These are phyloP conservation scores for Nakazawaea pomicola DNA, from an alignment of 805 yeast species.

Conservation along the genomic window DNA sequence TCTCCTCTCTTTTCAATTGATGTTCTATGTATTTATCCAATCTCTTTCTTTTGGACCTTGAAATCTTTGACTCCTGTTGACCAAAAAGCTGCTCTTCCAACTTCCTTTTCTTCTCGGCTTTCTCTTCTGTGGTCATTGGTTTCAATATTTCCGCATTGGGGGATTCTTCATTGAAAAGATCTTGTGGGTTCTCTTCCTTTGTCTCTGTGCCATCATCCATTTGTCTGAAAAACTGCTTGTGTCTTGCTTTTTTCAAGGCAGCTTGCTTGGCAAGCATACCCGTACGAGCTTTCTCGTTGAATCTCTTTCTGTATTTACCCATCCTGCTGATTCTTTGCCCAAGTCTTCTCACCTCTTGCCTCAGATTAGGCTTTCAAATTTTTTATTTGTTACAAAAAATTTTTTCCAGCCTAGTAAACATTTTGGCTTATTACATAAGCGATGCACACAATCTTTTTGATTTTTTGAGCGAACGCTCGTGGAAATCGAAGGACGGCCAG, in stretches of 20 bases:
- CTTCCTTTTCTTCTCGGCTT: slow-evolving; percentile 57
- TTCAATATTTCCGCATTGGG: slow-evolving; percentile 57
- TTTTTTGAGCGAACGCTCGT: neutral
- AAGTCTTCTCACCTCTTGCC: neutral
- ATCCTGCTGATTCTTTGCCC: slow-evolving; percentile 28
- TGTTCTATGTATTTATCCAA: slow-evolving; percentile 90
- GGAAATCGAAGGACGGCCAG: too few species aligned
- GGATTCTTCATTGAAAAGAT: slow-evolving; percentile 27
- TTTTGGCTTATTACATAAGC: neutral
- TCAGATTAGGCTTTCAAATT: neutral
- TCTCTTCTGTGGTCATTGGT: slow-evolving; percentile 64
- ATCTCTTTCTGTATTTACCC: slow-evolving; percentile 80
- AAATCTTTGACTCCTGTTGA: slow-evolving; percentile 64
- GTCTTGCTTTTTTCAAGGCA: slow-evolving; percentile 59
- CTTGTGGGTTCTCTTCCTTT: slow-evolving; percentile 14
- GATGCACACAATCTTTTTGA: slow-evolving; percentile 7
- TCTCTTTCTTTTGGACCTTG: slow-evolving; percentile 68
- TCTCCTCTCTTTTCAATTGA: slow-evolving; percentile 85
- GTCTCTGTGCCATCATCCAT: slow-evolving; percentile 33
- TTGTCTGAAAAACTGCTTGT: slow-evolving; percentile 59
- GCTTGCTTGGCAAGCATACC: slow-evolving; percentile 81
- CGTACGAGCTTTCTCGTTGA: slow-evolving; percentile 80
- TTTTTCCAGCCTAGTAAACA: neutral
- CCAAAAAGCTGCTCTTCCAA: slow-evolving; percentile 52
- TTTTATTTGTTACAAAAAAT: too few species aligned